A percentile compares a stretch with the other conserved stretches of the same genome.
Evolutionary conservation across 176 grass and related monocot genomes (phyloP).

Genomic region (Zea luxurians): DNA sequence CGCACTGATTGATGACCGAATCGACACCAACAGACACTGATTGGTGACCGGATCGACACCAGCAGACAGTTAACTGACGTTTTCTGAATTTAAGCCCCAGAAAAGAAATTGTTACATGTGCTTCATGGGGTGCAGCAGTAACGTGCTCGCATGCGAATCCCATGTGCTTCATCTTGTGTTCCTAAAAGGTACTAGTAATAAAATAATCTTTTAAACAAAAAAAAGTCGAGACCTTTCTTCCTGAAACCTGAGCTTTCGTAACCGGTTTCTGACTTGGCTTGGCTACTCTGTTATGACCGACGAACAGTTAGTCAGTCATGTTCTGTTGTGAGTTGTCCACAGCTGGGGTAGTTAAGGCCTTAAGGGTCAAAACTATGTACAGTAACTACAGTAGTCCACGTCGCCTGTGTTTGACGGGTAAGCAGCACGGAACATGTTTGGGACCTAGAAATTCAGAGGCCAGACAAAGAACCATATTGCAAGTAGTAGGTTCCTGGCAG

Average conservation of each 20-base stretch:
- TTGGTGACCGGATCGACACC: too few species aligned
- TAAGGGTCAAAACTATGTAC: not conserved
- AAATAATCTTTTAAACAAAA: not conserved
- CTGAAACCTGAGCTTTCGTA: not conserved
- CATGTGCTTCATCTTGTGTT: too few species aligned
- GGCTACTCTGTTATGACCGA: too few species aligned
- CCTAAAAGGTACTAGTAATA: too few species aligned
- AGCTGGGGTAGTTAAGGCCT: too few species aligned
- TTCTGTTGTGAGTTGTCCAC: not conserved
- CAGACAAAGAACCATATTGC: not conserved
- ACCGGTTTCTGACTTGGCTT: not conserved
- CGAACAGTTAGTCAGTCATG: not conserved
- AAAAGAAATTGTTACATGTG: too few species aligned
- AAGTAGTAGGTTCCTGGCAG: not conserved
- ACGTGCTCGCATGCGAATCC: too few species aligned
- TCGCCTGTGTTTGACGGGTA: not conserved
- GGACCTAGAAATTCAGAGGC: not conserved
- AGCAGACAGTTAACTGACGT: too few species aligned
- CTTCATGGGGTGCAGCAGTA: too few species aligned
- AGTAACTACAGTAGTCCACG: not conserved
- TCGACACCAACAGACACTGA: too few species aligned
- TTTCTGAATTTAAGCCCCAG: too few species aligned
- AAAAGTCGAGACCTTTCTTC: not conserved
- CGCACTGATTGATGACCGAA: too few species aligned
- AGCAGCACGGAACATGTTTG: not conserved